Base-by-base conservation (phyloP, 2,329 filamentous ascomycete species). In the Alternaria panax region DNA sequence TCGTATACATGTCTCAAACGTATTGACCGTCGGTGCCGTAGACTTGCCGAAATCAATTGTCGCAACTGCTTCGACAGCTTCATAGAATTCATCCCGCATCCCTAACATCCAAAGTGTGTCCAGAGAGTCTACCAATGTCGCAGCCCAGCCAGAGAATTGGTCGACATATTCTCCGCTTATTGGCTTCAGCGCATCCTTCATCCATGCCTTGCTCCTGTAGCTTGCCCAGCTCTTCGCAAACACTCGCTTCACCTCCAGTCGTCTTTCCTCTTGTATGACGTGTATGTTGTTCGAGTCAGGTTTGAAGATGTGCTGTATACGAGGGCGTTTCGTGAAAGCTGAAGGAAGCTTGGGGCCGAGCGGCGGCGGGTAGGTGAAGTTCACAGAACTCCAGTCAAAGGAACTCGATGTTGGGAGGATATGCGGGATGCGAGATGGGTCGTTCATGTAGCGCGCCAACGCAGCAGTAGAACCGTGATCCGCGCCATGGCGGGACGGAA, bases 1-100 rank as follows among this genome's bases (percentile, higher is more conserved):
- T 20, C 77, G 71, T 43, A 83, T 84, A 0, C 80, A 83, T 0
- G 82, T 83, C 64, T 84, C 82, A 57, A 84, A 84, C 9, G 83
- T 81, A 60, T 82, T 83, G 63, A 84, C 72, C 12, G 79, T 76
- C 16, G 71, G 67, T 6, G 75, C 73, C 0, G 77, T 70, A 9
- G 74, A 75, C 14, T 72, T 71, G 16, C 78, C 76, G 51, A 84
- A 81, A 62, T 84, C 80, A 47, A 84, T 83, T 7, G 68, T 66
- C 4, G 79, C 73, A 3, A 81, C 74, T n/a, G 79, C 80, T 27
- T 75, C 66, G 1, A 83, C 81, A 5, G 81, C 81, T 40, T 81
- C 76, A 43, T 80, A 75, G 60, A 83, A 84, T 22, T 84, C 81
- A 3, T 79, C 72, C 51, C 81, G 81, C 64, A 83, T 64, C 6